A percentile compares a stretch with the other conserved stretches of the same genome.
Evolutionary conservation across 495 filamentous ascomycete genomes (phyloP).

Genomic region (Lasiosphaeria miniovina): DNA sequence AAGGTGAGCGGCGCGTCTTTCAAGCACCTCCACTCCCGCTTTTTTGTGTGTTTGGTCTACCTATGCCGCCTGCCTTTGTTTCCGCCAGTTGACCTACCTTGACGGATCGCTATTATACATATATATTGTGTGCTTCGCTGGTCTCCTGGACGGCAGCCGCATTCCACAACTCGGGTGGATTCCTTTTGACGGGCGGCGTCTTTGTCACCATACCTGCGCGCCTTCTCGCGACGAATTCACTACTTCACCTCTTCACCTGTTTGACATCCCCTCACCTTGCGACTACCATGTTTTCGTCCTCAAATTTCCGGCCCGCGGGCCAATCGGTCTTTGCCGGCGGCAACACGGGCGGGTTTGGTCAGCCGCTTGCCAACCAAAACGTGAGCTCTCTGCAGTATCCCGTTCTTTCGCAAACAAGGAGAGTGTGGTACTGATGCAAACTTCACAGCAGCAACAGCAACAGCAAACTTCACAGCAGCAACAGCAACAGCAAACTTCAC

Average conservation of each 20-base stretch:
- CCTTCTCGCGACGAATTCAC: not conserved
- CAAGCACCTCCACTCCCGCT: no score
- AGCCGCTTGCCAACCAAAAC: slow-evolving; percentile 19
- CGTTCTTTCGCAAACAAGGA: not conserved
- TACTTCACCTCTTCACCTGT: slow-evolving; percentile 1
- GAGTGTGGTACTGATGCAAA: slow-evolving; percentile 10
- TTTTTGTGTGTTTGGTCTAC: no score
- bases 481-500: slow-evolving; percentile 31
- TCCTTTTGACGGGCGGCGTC: no score
- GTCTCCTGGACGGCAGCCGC: no score
- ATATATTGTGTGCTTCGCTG: no score
- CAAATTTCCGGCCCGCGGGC: slow-evolving; percentile 23
- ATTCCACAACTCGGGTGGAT: no score
- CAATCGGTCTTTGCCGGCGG: slow-evolving; percentile 25
- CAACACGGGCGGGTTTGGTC: slow-evolving; percentile 26
- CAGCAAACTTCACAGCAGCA: slow-evolving; percentile 34
- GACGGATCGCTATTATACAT: no score
- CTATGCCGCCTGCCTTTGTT: no score
- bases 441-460: slow-evolving; percentile 20
- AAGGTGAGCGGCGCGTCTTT: no score
- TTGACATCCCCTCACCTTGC: not conserved
- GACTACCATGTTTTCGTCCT: slow-evolving; percentile 7
- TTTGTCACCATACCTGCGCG: not conserved
- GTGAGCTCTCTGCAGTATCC: slow-evolving; percentile 16
- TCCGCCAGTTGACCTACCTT: no score